Evolutionary conservation across 192 early-diverging fungal genomes (phyloP), one percentile per base, ranked within the genome.

Genomic region (Powellomyces hirtus): DNA sequence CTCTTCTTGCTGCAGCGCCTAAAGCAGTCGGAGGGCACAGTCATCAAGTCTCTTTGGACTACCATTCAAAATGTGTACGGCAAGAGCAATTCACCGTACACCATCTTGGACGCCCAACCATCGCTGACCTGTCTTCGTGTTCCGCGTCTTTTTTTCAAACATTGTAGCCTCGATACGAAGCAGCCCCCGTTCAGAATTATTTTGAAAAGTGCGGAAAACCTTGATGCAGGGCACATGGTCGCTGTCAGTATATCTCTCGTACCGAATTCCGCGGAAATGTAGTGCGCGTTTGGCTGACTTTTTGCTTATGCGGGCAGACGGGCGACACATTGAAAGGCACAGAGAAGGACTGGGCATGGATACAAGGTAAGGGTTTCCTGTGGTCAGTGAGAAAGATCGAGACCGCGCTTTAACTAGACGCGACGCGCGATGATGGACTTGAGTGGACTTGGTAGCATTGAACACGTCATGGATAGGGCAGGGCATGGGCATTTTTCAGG

Each of bases 1-100:
- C 56, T 78, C 22, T 83, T 83, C 59, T 2, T 74, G 8, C 68
- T 83, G 30, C 77, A 84, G 50, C 68, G 69, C 38, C 59, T 70
- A 10, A 76, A 77, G 46, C 51, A 77, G 55, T 64, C 71, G 42
- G 70, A 80, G 24, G 70, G 70, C 24, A 69, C 62, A 10, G 38
- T 76, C 27, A 62, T 71, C 66, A 82, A 82, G 51, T 69, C 78
- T 3, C 79, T 98, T 22, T 79, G 94, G 59, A 90, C 89, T 8
- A 96, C 94, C 20, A 90, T 98, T 59, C 95, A 97, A 61, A 97
- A 95, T 76, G 94, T 98, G 86, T 91, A 86, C 68, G 69, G 55
- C n/a, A 26, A 53, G 22, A 22, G 11, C 51, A 53, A 53, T 53
- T 22, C 24, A 22, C 51, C 11, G 8, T 53, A 11, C 27, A 53